Evolutionary conservation across 1,284 basidiomycete genomes (phyloP).

Genomic region (Puccinia coronata): DNA sequence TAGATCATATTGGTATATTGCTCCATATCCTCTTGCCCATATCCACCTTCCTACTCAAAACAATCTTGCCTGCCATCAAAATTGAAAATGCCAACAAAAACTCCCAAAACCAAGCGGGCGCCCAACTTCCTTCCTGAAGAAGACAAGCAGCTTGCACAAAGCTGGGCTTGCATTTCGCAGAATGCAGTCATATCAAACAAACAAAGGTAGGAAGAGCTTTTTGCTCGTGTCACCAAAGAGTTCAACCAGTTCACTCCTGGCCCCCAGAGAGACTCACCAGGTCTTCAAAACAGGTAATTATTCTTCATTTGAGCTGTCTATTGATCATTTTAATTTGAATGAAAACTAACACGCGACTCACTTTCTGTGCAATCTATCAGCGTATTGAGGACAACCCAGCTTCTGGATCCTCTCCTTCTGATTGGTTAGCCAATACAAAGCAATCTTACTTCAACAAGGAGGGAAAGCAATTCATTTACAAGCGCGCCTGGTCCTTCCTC

Average conservation of each 20-base stretch:
- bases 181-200: slow-evolving; percentile 3
- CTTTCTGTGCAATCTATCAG: neutral
- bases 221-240: neutral
- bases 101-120: neutral
- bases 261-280: neutral
- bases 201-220: neutral
- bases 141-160: slow-evolving; percentile 9
- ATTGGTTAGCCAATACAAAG: neutral
- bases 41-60: too few species aligned
- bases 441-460: neutral
- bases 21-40: too few species aligned
- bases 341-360: neutral
- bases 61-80: too few species aligned
- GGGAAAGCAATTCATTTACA: neutral
- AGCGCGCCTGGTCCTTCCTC: slow-evolving; percentile 1
- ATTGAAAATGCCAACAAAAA: neutral
- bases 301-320: neutral
- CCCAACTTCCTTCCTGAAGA: slow-evolving; percentile 22
- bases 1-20: too few species aligned
- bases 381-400: neutral
- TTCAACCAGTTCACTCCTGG: slow-evolving; percentile 11
- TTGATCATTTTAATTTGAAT: neutral
- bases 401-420: neutral
- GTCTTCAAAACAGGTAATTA: neutral
- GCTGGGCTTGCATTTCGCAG: slow-evolving; percentile 1